Conservation (phyloP, 2,329 filamentous ascomycete genomes). For the Orbilia blumenaviensis region DNA sequence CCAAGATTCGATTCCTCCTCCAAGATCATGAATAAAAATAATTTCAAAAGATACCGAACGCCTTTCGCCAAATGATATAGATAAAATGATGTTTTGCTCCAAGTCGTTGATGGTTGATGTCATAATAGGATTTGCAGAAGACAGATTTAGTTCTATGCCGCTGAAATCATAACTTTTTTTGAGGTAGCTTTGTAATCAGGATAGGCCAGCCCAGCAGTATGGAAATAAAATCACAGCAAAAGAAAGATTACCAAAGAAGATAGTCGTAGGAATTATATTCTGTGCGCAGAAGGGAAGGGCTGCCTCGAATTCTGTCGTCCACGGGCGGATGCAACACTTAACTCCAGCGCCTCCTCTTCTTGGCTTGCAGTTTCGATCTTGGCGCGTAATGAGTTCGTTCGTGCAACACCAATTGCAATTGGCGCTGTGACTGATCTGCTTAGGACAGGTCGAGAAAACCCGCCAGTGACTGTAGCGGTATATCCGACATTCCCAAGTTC, state of each 20-base stretch:
- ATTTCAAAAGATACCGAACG: slow-evolving; percentile 35
- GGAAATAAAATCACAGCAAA: not conserved
- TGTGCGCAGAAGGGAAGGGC: slow-evolving; percentile 38
- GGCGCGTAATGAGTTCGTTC: slow-evolving; percentile 10
- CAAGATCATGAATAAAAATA: not conserved
- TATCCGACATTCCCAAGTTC: slow-evolving; percentile 39
- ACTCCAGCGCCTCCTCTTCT: slow-evolving; percentile 44
- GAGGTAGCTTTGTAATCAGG: not conserved
- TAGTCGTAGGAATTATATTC: slow-evolving; percentile 13
- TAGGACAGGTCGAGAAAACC: slow-evolving; percentile 14
- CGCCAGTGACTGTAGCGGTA: slow-evolving; percentile 30
- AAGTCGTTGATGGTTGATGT: slow-evolving; percentile 19
- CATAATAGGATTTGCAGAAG: slow-evolving; percentile 13
- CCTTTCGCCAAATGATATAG: slow-evolving; percentile 30
- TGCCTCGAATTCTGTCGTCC: slow-evolving; percentile 38
- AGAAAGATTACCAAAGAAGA: not conserved
- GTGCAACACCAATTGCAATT: slow-evolving; percentile 28
- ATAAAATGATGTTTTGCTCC: slow-evolving; percentile 1
- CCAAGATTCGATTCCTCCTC: slow-evolving; percentile 14
- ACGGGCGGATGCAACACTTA: slow-evolving; percentile 42
- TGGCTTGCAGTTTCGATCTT: slow-evolving; percentile 14
- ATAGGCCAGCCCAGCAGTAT: not conserved
- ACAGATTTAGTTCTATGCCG: slow-evolving; percentile 22
- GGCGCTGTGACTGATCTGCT: slow-evolving; percentile 37
- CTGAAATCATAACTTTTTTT: slow-evolving; percentile 48